These are phyloP conservation scores for Stachybotrys chlorohalonatus DNA, from an alignment of 2,329 filamentous ascomycete species.

Conservation along the genomic window DNA sequence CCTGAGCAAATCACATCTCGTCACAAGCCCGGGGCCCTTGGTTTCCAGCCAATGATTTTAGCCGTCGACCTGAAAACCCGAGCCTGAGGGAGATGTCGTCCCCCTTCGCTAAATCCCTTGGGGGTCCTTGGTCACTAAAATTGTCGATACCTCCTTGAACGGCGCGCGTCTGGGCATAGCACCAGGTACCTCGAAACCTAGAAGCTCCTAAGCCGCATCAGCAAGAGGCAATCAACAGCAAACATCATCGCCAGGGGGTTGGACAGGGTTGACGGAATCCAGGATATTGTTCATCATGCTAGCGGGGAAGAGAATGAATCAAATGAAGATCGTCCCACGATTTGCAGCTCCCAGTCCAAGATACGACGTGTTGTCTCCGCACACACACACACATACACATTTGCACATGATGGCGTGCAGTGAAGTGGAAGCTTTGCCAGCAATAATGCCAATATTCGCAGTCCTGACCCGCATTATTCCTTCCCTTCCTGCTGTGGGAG, in stretches of 20 bases:
- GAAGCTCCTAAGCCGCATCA: background rate
- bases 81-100: background rate
- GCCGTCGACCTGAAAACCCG: background rate
- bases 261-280: background rate
- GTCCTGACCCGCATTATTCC: too few species aligned
- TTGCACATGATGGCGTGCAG: too few species aligned
- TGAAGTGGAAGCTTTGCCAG: too few species aligned
- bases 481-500: too few species aligned
- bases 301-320: too few species aligned
- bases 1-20: background rate
- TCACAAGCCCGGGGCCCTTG: background rate
- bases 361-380: too few species aligned
- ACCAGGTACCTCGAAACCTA: background rate
- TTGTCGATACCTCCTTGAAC: background rate
- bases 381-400: too few species aligned
- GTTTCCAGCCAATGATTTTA: background rate
- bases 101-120: background rate
- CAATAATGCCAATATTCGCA: too few species aligned
- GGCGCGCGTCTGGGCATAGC: background rate
- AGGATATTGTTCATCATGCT: background rate
- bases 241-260: background rate
- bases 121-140: too few species aligned
- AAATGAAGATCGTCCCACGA: background rate
- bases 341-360: background rate
- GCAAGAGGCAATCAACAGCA: background rate